Conservation (phyloP, 2,329 filamentous ascomycete genomes). For the Aspergillus sp. region DNA sequence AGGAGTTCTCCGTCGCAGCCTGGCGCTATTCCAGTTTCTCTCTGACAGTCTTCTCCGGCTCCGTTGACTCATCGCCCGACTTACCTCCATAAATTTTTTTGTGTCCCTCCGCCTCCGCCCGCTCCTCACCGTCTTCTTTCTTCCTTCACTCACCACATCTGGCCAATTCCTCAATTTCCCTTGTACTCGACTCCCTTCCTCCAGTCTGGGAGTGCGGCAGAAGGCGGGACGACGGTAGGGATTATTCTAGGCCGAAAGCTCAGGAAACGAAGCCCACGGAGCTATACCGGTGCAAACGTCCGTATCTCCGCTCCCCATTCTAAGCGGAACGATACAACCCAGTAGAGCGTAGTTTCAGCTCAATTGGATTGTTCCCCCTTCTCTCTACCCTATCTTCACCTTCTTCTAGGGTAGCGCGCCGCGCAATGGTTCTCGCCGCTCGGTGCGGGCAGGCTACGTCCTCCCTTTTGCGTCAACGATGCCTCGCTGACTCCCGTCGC, state of each 20-base stretch:
- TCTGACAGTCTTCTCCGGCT: constrained; percentile 9
- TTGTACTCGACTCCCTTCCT: constrained; percentile 17
- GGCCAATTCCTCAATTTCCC: constrained; percentile 12
- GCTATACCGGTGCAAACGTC: constrained; percentile 11
- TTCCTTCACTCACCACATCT: constrained; percentile 15
- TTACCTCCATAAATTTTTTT: constrained; percentile 15
- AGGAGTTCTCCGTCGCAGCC: constrained; percentile 1
- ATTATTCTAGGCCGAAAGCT: constrained; percentile 9
- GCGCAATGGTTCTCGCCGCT: constrained; percentile 48
- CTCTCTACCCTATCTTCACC: constrained; percentile 5
- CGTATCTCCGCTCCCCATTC: constrained; percentile 7
- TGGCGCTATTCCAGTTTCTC: constrained; percentile 18
- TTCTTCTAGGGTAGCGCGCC: constrained; percentile 27
- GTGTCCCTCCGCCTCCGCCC: constrained; percentile 11
- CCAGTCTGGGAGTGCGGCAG: constrained; percentile 20
- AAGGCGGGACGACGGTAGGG: constrained; percentile 25
- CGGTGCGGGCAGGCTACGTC: constrained; percentile 45
- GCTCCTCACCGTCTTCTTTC: constrained; percentile 13
- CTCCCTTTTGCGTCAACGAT: constrained; percentile 43
- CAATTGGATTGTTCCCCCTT: constrained; percentile 18
- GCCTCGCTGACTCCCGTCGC: constrained; percentile 38
- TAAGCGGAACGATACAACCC: constrained; percentile 9
- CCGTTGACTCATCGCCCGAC: constrained; percentile 29
- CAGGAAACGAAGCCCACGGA: constrained; percentile 10
- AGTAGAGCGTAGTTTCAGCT: constrained; percentile 12